Conservation (phyloP, 352 stramenopile genomes). For the Phytophthora chlamydospora region DNA sequence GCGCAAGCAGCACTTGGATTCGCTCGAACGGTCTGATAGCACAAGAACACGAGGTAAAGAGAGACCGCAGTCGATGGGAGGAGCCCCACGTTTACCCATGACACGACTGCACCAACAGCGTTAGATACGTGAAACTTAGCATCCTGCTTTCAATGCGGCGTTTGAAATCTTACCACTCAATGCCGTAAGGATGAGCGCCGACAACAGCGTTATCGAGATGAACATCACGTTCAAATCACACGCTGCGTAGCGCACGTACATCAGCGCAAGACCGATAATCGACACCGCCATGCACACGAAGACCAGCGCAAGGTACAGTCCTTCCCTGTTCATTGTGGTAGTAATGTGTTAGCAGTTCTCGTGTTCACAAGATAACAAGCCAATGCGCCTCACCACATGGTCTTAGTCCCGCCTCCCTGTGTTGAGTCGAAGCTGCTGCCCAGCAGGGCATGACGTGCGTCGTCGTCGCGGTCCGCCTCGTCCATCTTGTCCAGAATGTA, state of each 20-base stretch:
- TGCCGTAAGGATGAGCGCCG: slow-evolving; percentile 46
- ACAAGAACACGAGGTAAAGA: slow-evolving; percentile 71
- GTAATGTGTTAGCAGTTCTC: not conserved
- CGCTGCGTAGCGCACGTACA: slow-evolving; percentile 57
- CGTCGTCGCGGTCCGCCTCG: slow-evolving; percentile 56
- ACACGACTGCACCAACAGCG: slow-evolving; percentile 40
- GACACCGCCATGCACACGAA: slow-evolving; percentile 41
- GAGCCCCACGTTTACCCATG: slow-evolving; percentile 66
- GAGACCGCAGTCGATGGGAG: slow-evolving; percentile 61
- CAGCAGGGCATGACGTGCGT: slow-evolving; percentile 57
- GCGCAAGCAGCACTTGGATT: slow-evolving; percentile 67
- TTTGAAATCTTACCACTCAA: slow-evolving; percentile 52
- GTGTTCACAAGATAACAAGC: not conserved
- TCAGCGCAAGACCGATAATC: slow-evolving; percentile 48
- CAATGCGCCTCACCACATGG: slow-evolving; percentile 23
- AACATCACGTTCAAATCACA: slow-evolving; percentile 68
- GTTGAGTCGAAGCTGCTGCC: slow-evolving; percentile 33
- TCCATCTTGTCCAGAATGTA: slow-evolving; percentile 78
- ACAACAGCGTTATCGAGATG: slow-evolving; percentile 60
- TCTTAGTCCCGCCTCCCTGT: slow-evolving; percentile 29
- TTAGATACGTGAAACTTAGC: slow-evolving; percentile 13
- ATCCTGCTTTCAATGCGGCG: not conserved
- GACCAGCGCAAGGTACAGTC: slow-evolving; percentile 55
- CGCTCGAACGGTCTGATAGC: slow-evolving; percentile 69
- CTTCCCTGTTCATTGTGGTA: slow-evolving; percentile 45